Evolutionary conservation across 306 rosid species (phyloP), one percentile per base, ranked within the genome.

Genomic region (Castanea sativa): DNA sequence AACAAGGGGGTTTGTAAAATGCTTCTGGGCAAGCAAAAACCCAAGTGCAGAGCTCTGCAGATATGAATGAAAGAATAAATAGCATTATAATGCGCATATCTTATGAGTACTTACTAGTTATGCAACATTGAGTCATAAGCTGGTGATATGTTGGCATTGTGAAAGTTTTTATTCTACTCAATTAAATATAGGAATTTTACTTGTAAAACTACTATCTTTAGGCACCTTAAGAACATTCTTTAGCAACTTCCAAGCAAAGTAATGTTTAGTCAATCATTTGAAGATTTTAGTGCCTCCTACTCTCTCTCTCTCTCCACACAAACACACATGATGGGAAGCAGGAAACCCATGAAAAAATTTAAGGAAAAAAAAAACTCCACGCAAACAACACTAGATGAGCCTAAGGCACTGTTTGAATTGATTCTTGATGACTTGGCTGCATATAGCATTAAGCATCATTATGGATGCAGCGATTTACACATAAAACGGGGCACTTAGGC

Each of bases 31-130:
- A 70, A 95, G 97, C 55, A 90, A 86, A 87, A 92, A 93, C 25
- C 99, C 99, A 15, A 95, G 95, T 51, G 97, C 98, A 63, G 99
- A 95, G 85, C 99, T 92, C 99, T 91, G 93, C 81, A 55, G 68
- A 55, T 49, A 9, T 1, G 45, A 43, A 63, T 6, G 15, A 38
- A 9, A 38, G 81, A 58, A 38, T 68, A 78, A 74, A 85, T 25
- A 52, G 52, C 69, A 76, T 30, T 49, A 75, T 16, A 52, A 55
- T 51, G 32, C 51, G 49, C n/a, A 11, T 20, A 20, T 53, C n/a
- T 64, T 25, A n/a, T 29, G 25, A 12, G 32, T 35, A 49, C 15
- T 49, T 49, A 49, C 53, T 8, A 65, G 25, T 65, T 30, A 35
- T 67, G 38, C 72, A 35, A 35, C 52, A 67, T 4, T 3, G 27